These are phyloP conservation scores for Letharia columbiana DNA, from an alignment of 495 filamentous ascomycete species.

Conservation along the genomic window DNA sequence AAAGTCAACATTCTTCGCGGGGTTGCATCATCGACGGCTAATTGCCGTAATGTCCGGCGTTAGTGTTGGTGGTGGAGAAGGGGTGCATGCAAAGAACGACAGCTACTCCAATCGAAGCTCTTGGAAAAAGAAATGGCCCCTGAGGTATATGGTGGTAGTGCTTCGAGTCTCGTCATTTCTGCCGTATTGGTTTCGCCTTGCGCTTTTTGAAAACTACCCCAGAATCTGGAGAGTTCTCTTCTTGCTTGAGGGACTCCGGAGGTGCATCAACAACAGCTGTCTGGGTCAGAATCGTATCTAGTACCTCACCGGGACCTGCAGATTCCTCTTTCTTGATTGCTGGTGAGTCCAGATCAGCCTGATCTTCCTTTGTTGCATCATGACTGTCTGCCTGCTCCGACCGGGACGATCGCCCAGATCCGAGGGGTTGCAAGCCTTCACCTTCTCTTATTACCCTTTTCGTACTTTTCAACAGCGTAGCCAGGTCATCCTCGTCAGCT, in stretches of 20 bases:
- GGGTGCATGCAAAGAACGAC: neutral
- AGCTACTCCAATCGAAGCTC: neutral
- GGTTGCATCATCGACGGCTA: neutral
- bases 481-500: constrained; percentile 52
- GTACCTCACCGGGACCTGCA: neutral
- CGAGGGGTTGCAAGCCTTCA: neutral
- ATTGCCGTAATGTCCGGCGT: constrained; percentile 1
- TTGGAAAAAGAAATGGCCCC: neutral
- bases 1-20: neutral
- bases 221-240: constrained; percentile 28
- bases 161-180: constrained; percentile 31
- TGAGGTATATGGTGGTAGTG: neutral
- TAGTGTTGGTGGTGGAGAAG: neutral
- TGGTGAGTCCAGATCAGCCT: constrained; percentile 1
- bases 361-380: neutral
- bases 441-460: constrained; percentile 32
- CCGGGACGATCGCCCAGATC: neutral
- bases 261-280: constrained; percentile 9
- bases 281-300: neutral
- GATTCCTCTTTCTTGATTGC: constrained; percentile 28
- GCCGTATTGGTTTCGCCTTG: constrained; percentile 67
- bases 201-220: constrained; percentile 83
- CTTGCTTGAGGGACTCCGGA: constrained; percentile 13
- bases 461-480: constrained; percentile 50
- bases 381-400: neutral